Percentiles rank a stretch among this genome's conserved stretches.
phyloP scores from a whole-genome alignment of 257 asterid genomes.

The Ilex asprella region DNA sequence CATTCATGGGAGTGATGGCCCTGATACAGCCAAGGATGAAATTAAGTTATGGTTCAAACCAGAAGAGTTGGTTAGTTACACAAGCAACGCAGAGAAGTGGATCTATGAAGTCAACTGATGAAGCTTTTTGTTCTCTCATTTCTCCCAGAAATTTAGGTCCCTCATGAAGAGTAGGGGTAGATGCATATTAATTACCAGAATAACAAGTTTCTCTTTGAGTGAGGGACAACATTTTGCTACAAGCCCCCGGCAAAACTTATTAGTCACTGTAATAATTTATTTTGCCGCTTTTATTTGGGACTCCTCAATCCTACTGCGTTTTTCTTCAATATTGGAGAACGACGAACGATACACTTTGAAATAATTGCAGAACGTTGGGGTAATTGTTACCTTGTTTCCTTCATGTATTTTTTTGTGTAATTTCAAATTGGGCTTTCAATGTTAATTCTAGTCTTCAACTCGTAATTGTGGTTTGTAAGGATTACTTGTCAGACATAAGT shows the following conservation, averaged over 20 bases:
- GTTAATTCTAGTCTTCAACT: too few species aligned
- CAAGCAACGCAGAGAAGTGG: conserved; percentile 91
- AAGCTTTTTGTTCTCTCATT: not conserved
- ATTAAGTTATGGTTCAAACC: conserved; percentile 93
- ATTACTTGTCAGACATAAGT: too few species aligned
- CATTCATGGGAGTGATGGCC: conserved; percentile 98
- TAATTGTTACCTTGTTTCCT: too few species aligned
- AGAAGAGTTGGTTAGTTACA: conserved; percentile 79
- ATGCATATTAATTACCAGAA: conserved; percentile 17
- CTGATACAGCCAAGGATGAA: conserved; percentile 96
- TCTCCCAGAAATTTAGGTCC: conserved; percentile 2
- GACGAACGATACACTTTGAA: too few species aligned
- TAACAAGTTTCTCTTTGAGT: conserved; percentile 22
- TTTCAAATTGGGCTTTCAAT: too few species aligned
- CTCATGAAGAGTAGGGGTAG: conserved; percentile 6
- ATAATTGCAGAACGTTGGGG: too few species aligned
- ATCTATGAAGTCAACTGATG: conserved; percentile 63
- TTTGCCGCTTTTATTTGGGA: conserved; percentile 1
- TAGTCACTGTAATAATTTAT: conserved; percentile 24
- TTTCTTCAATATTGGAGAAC: too few species aligned
- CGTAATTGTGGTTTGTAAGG: too few species aligned
- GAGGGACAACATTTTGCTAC: conserved; percentile 9
- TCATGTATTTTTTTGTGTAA: too few species aligned
- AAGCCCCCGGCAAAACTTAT: conserved; percentile 11
- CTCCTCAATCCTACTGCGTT: too few species aligned